phyloP scores from a whole-genome alignment of 2,329 filamentous ascomycete genomes.

The Penicillium sp. region DNA sequence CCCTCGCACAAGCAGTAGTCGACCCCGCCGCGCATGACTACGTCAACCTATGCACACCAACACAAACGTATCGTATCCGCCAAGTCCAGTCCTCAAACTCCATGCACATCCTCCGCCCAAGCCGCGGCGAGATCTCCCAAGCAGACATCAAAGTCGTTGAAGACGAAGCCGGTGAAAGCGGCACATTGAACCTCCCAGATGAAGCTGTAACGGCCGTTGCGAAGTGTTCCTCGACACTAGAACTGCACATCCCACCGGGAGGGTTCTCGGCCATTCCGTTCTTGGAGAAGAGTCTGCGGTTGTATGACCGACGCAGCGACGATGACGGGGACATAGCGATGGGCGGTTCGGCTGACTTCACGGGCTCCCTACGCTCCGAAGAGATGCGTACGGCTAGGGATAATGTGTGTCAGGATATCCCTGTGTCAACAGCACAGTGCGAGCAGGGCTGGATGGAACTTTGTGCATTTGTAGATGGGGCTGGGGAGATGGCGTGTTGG shows the following conservation, averaged over 20 bases:
- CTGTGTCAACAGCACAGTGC: conserved; percentile 53
- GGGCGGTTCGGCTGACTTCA: conserved; percentile 17
- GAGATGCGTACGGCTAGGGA: conserved; percentile 35
- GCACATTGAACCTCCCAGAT: conserved; percentile 25
- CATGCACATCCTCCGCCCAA: conserved; percentile 54
- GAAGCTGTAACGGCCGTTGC: conserved; percentile 43
- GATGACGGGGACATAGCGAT: conserved; percentile 21
- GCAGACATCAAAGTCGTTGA: conserved; percentile 31
- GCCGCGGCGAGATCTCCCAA: conserved; percentile 30
- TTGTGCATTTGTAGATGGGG: conserved; percentile 52
- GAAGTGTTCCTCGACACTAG: conserved; percentile 47
- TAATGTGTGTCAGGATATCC: conserved; percentile 50
- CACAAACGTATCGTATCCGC: conserved; percentile 58
- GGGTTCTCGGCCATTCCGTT: conserved; percentile 32
- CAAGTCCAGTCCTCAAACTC: conserved; percentile 67
- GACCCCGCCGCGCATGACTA: conserved; percentile 35
- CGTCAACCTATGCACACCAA: conserved; percentile 59
- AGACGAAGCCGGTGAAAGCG: conserved; percentile 17
- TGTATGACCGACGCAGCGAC: conserved; percentile 28
- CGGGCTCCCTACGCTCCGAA: conserved; percentile 25
- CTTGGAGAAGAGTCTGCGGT: conserved; percentile 28
- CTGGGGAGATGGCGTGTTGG: conserved; percentile 33
- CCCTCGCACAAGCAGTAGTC: conserved; percentile 28
- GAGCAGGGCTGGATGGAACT: conserved; percentile 50
- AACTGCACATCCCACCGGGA: conserved; percentile 39